Conservation (phyloP, 23 red algal genomes). For the Pyropia haitanensis region DNA sequence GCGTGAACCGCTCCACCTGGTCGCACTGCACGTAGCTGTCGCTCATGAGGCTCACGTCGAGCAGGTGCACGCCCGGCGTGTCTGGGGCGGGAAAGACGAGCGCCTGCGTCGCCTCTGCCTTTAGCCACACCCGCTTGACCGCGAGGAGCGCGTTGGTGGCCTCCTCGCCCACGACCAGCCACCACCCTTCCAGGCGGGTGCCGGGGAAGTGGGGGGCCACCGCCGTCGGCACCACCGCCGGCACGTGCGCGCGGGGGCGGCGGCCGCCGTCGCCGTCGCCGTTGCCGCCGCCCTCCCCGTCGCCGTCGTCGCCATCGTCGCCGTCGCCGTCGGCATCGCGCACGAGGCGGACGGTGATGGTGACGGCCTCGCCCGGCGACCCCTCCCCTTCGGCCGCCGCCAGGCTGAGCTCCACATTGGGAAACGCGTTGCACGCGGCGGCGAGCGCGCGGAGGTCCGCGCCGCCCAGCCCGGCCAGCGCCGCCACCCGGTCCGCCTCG, state of each 20-base stretch:
- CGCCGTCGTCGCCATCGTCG: slow-evolving; percentile 45
- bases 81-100: slow-evolving; percentile 52
- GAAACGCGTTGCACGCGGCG: slow-evolving; percentile 58
- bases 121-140: slow-evolving; percentile 41
- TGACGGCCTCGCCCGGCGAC: slow-evolving; percentile 15
- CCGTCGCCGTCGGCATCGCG: slow-evolving; percentile 3
- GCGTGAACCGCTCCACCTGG: slow-evolving; percentile 26
- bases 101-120: slow-evolving; percentile 19
- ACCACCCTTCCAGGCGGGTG: slow-evolving; percentile 79
- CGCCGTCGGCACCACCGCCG: slow-evolving; percentile 18
- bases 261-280: slow-evolving; percentile 3
- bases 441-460: slow-evolving; percentile 46
- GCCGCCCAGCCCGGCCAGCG: slow-evolving; percentile 27
- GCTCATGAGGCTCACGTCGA: slow-evolving; percentile 45
- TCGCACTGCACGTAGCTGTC: slow-evolving; percentile 75
- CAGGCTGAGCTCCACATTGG: slow-evolving; percentile 44
- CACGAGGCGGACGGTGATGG: slow-evolving; percentile 13
- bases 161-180: slow-evolving; percentile 65
- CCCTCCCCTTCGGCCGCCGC: slow-evolving; percentile 11
- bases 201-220: slow-evolving; percentile 50
- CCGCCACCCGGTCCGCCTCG: slow-evolving; percentile 23
- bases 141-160: slow-evolving; percentile 37
- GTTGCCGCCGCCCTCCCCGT: neutral
- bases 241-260: neutral
- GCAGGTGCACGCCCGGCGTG: slow-evolving; percentile 26